Evolutionary conservation across 2,329 filamentous ascomycete genomes (phyloP).

Genomic region (Exophiala sp.): DNA sequence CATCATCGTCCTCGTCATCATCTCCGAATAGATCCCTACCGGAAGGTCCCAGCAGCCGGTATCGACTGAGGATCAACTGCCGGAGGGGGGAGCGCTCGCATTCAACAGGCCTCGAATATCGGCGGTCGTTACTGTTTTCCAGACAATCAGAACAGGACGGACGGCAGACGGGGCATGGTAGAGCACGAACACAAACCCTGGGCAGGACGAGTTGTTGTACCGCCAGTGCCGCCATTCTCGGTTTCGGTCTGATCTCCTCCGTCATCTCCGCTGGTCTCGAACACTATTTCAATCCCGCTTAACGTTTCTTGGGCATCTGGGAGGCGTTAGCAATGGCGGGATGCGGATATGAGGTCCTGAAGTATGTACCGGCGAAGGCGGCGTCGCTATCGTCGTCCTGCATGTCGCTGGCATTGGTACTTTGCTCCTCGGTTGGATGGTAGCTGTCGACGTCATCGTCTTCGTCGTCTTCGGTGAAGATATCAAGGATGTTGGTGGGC

Average conservation of each 20-base stretch:
- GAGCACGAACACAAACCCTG: slow-evolving; percentile 11
- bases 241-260: slow-evolving; percentile 44
- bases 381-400: slow-evolving; percentile 19
- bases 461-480: slow-evolving; percentile 23
- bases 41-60: slow-evolving; percentile 32
- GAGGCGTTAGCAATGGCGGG: not conserved
- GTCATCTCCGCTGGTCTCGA: slow-evolving; percentile 62
- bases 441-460: slow-evolving; percentile 26
- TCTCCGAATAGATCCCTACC: slow-evolving; percentile 34
- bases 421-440: slow-evolving; percentile 18
- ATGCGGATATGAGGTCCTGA: not conserved
- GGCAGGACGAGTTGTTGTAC: slow-evolving; percentile 17
- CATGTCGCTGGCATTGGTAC: slow-evolving; percentile 14
- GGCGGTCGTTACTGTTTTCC: slow-evolving; percentile 19
- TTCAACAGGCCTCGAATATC: slow-evolving; percentile 19
- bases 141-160: not conserved
- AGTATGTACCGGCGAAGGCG: slow-evolving; percentile 18
- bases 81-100: slow-evolving; percentile 41
- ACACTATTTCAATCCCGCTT: slow-evolving; percentile 26
- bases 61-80: slow-evolving; percentile 41
- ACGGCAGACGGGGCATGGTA: not conserved
- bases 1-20: slow-evolving; percentile 33
- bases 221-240: slow-evolving; percentile 25
- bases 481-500: slow-evolving; percentile 21
- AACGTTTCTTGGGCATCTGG: slow-evolving; percentile 26